phyloP scores from a whole-genome alignment of 1,284 basidiomycete species.

The Ceratobasidium theobromae region DNA sequence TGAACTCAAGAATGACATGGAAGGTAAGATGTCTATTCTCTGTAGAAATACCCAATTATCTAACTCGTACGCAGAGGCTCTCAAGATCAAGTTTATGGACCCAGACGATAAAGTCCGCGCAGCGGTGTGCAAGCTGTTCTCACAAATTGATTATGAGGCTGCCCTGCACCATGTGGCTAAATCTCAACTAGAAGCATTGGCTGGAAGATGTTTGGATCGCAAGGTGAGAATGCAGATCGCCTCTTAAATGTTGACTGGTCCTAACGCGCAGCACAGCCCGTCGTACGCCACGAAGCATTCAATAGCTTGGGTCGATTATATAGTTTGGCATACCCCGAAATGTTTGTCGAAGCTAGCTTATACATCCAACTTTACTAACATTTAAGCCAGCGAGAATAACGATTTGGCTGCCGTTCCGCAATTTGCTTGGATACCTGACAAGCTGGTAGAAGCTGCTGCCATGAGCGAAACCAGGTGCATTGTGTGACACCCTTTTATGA shows the following conservation, averaged over 20 bases:
- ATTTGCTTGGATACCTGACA: slow-evolving; percentile 92
- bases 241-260: too few species aligned
- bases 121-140: slow-evolving; percentile 80
- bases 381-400: slow-evolving; percentile 66
- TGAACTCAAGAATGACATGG: slow-evolving; percentile 68
- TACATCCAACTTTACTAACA: neutral
- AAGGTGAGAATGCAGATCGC: slow-evolving; percentile 60
- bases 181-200: slow-evolving; percentile 63
- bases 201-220: slow-evolving; percentile 79
- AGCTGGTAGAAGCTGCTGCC: slow-evolving; percentile 59
- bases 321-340: slow-evolving; percentile 81
- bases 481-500: neutral
- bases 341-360: slow-evolving; percentile 54
- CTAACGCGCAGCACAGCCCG: too few species aligned
- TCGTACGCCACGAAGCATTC: slow-evolving; percentile 83
- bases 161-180: slow-evolving; percentile 79
- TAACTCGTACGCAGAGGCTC: slow-evolving; percentile 50
- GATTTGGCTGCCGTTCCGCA: slow-evolving; percentile 73
- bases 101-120: slow-evolving; percentile 90
- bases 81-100: slow-evolving; percentile 74
- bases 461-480: slow-evolving; percentile 61
- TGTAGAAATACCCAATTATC: slow-evolving; percentile 23
- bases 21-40: slow-evolving; percentile 54
- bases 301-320: slow-evolving; percentile 79
- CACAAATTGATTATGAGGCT: slow-evolving; percentile 87